A percentile compares a stretch with the other conserved stretches of the same genome.
Conservation (phyloP, 345 rosid genomes). For the Conringia planisiliqua region DNA sequence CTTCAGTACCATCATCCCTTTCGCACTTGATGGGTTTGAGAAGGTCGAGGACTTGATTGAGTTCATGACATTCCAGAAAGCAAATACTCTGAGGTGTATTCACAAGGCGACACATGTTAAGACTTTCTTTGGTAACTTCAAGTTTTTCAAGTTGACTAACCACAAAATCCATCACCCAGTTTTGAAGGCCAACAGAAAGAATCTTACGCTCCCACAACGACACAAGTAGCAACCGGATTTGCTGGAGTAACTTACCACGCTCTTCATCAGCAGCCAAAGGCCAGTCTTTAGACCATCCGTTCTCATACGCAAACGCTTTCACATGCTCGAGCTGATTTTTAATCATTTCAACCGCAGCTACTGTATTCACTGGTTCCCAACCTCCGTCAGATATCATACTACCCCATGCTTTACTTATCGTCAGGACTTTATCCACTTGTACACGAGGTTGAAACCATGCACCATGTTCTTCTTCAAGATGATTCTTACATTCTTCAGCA, state of each 20-base stretch:
- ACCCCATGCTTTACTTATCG: background rate
- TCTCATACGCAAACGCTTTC: background rate
- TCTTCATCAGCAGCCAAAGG: conserved; percentile 11
- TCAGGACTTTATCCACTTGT: background rate
- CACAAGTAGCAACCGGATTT: background rate
- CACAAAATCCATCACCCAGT: conserved; percentile 9
- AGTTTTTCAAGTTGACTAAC: background rate
- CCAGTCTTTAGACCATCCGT: conserved; percentile 29
- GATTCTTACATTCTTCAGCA: conserved; percentile 4
- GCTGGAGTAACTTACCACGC: background rate
- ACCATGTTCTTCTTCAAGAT: conserved; percentile 15
- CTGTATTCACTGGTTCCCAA: conserved; percentile 21
- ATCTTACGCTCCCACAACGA: background rate
- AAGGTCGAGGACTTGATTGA: background rate
- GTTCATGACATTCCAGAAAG: conserved; percentile 12
- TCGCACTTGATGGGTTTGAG: background rate
- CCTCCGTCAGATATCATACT: background rate
- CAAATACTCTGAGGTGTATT: conserved; percentile 29
- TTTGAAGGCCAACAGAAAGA: conserved; percentile 1
- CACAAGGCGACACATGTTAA: background rate
- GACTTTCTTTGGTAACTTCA: background rate
- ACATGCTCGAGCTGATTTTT: background rate
- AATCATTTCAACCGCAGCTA: conserved; percentile 6
- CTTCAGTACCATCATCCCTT: conserved; percentile 10
- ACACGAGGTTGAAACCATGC: background rate